These are phyloP conservation scores for Haplosporangium sp. DNA, from an alignment of 371 early-diverging fungal genomes.

Conservation along the genomic window DNA sequence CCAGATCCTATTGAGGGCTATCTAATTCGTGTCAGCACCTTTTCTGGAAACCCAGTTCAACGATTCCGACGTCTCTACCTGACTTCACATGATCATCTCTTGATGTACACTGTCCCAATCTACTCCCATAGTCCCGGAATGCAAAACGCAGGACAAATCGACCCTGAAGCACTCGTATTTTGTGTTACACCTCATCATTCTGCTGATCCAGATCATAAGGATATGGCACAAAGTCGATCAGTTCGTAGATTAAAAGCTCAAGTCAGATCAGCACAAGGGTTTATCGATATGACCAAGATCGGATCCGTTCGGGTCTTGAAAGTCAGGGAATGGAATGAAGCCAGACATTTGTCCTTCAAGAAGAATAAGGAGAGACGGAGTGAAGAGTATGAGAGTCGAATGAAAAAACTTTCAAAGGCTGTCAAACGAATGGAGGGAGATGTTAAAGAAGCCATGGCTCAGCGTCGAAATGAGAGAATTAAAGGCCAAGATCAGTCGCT, in stretches of 20 bases:
- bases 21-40: slow-evolving; percentile 58
- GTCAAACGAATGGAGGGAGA: slow-evolving; percentile 13
- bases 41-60: slow-evolving; percentile 57
- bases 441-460: slow-evolving; percentile 2
- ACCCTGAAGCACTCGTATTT: slow-evolving; percentile 43
- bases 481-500: too few species aligned
- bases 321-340: slow-evolving; percentile 38
- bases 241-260: slow-evolving; percentile 61
- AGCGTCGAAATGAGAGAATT: neutral
- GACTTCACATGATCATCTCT: slow-evolving; percentile 65
- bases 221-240: slow-evolving; percentile 49
- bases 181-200: slow-evolving; percentile 52
- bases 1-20: slow-evolving; percentile 70
- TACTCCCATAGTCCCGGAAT: slow-evolving; percentile 45
- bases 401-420: slow-evolving; percentile 15
- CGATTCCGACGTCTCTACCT: slow-evolving; percentile 58
- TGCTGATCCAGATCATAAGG: slow-evolving; percentile 44
- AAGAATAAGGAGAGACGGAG: slow-evolving; percentile 20
- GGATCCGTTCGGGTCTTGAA: slow-evolving; percentile 20
- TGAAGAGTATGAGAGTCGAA: neutral
- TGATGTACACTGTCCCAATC: slow-evolving; percentile 57
- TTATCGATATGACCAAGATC: slow-evolving; percentile 67
- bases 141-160: slow-evolving; percentile 34
- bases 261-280: slow-evolving; percentile 59
- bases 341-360: slow-evolving; percentile 22